Evolutionary conservation across 176 grass and related monocot genomes (phyloP).

Genomic region (Carex scoparia): DNA sequence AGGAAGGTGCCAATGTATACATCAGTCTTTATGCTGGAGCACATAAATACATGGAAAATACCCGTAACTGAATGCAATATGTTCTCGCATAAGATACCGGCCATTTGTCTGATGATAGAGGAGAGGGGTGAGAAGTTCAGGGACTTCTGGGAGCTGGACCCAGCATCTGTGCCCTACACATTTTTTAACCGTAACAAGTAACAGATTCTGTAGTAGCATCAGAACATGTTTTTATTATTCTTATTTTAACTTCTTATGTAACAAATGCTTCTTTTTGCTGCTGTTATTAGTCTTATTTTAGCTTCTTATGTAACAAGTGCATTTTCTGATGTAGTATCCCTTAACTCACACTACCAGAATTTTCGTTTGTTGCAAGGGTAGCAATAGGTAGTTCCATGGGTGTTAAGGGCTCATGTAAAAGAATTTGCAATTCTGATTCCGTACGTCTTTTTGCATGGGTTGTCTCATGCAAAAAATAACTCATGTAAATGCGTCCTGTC

Average conservation of each 20-base stretch:
- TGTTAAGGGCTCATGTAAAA: no score
- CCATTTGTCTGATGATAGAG: conserved; percentile 33
- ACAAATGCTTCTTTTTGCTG: background rate
- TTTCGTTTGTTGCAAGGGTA: no score
- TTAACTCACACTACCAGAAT: no score
- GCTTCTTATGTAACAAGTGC: background rate
- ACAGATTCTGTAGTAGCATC: background rate
- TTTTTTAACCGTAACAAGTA: conserved; percentile 35
- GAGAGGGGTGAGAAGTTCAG: conserved; percentile 43
- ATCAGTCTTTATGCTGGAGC: conserved; percentile 57
- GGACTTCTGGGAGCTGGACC: conserved; percentile 69
- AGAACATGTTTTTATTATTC: background rate
- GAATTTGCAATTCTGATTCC: no score
- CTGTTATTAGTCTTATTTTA: background rate
- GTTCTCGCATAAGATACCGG: conserved; percentile 74
- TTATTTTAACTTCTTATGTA: background rate
- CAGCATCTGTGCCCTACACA: conserved; percentile 51
- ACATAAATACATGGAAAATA: conserved; percentile 28
- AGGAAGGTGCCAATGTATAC: conserved; percentile 44
- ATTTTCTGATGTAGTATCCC: background rate
- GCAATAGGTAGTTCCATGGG: no score
- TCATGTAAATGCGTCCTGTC: no score
- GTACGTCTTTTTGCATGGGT: no score
- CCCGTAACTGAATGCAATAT: conserved; percentile 30
- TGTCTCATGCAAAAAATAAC: no score